Conservation (phyloP, 495 filamentous ascomycete species). For the Chaetomium cochliodes region DNA sequence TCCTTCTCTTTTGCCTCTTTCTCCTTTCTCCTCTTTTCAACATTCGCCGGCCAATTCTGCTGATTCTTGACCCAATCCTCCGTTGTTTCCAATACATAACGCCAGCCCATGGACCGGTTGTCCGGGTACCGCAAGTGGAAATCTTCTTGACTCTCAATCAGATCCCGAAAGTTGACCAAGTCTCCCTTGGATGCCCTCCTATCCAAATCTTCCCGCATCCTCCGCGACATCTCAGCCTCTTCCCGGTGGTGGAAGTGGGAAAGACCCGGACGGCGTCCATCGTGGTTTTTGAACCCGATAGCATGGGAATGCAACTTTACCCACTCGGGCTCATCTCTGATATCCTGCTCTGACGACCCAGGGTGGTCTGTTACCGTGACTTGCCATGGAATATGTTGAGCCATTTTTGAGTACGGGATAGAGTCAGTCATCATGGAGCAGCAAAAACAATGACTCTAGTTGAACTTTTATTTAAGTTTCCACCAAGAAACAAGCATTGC, state of each 20-base stretch:
- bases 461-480: not conserved
- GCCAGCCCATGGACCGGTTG: conserved; percentile 24
- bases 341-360: conserved; percentile 18
- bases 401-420: not conserved
- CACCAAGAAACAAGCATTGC: not conserved
- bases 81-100: conserved; percentile 24
- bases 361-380: conserved; percentile 18
- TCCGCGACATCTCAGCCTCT: conserved; percentile 10
- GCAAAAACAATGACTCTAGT: not conserved
- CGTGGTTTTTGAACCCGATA: conserved; percentile 21
- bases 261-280: conserved; percentile 16
- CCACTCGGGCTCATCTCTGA: conserved; percentile 19
- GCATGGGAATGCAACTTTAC: conserved; percentile 7
- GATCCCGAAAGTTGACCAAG: conserved; percentile 25
- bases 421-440: not conserved
- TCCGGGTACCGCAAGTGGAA: conserved; percentile 21
- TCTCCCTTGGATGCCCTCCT: not conserved
- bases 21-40: conserved; percentile 9
- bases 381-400: conserved; percentile 12
- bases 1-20: not conserved
- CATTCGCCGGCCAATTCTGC: conserved; percentile 20
- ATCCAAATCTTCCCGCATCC: conserved; percentile 10
- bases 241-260: not conserved
- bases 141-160: conserved; percentile 17
- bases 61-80: conserved; percentile 27